Evolutionary conservation across 192 early-diverging fungal genomes (phyloP), one percentile per base, ranked within the genome.

Genomic region (Rhizoclosmatium globosum): DNA sequence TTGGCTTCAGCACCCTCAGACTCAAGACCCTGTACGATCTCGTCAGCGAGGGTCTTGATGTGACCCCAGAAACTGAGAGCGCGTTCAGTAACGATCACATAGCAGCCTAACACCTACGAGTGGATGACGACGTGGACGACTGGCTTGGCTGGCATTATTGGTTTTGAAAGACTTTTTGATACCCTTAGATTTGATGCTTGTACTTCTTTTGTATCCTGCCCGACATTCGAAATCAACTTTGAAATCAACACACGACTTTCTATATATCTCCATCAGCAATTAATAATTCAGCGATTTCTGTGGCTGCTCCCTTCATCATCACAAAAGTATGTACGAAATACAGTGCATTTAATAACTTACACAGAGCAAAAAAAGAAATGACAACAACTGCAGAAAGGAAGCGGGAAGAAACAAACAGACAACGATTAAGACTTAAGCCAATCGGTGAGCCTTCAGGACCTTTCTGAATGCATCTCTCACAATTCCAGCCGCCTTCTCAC

Each of bases 401-500:
- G 50, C 0, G 31, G 31, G 31, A 31, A 0, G 17, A 53, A 53
- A 53, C 6, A 53, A 53, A 53, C 6, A 53, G 17, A 53, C 9
- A 53, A 53, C 50, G 50, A 13, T 13, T 53, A 7, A 53, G 17
- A 53, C 50, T 53, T 17, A 53, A 13, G 50, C 50, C 72, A 64
- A 74, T 11, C 72, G 72, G 61, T 76, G 69, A 17, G 61, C 68
- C 79, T 86, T 87, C 76, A 85, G 38, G 4, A 83, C 80, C 78
- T 83, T 83, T 64, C 77, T 81, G 31, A 84, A 64, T n/a, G 94
- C 93, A 65, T 90, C 91, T 77, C 91, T 91, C 72, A 97, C 87
- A 38, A 92, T 89, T 50, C 87, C 83, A 9, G 94, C 95, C 2
- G 93, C 93, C 82, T 93, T 95, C 77, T 96, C 95, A 23, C 89